Conservation (phyloP, 768 basidiomycete genomes). For the Pulveroboletus sp. region DNA sequence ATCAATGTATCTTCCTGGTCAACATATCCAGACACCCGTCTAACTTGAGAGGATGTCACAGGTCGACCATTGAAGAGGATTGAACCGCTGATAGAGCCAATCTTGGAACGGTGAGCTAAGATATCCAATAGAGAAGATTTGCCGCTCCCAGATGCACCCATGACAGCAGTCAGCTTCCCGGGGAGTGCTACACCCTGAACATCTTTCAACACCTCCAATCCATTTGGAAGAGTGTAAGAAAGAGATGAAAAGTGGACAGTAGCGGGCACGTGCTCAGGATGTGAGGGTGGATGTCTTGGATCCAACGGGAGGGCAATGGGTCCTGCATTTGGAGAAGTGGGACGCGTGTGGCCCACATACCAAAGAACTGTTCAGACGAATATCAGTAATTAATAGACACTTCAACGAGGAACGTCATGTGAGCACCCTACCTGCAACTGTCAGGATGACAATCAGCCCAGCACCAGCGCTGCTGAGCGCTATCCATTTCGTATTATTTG, state of each 20-base stretch:
- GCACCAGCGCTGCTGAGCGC: slow-evolving; percentile 82
- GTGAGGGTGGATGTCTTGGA: slow-evolving; percentile 55
- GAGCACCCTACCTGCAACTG: slow-evolving; percentile 51
- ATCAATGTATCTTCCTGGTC: slow-evolving; percentile 99
- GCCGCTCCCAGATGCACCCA: slow-evolving; percentile 96
- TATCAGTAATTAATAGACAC: neutral
- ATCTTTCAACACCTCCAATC: slow-evolving; percentile 68
- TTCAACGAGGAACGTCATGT: neutral
- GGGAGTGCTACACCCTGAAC: slow-evolving; percentile 84
- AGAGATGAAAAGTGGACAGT: slow-evolving; percentile 87
- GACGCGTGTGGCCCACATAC: slow-evolving; percentile 79
- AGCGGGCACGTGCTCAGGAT: slow-evolving; percentile 86
- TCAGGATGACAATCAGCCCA: slow-evolving; percentile 67
- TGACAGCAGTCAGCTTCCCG: slow-evolving; percentile 91
- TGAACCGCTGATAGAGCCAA: slow-evolving; percentile 68
- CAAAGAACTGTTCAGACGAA: slow-evolving; percentile 59
- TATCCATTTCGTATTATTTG: slow-evolving; percentile 79
- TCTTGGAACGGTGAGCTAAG: slow-evolving; percentile 86
- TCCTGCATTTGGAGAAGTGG: slow-evolving; percentile 40
- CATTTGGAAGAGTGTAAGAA: slow-evolving; percentile 67
- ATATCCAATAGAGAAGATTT: slow-evolving; percentile 97
- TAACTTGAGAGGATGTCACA: slow-evolving; percentile 73
- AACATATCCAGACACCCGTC: slow-evolving; percentile 88
- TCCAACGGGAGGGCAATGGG: slow-evolving; percentile 87
- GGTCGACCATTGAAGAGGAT: slow-evolving; percentile 85